Evolutionary conservation across 164 flowering plant genomes (phyloP), one percentile per base, ranked within the genome.

Genomic region (Vitis amurensis): DNA sequence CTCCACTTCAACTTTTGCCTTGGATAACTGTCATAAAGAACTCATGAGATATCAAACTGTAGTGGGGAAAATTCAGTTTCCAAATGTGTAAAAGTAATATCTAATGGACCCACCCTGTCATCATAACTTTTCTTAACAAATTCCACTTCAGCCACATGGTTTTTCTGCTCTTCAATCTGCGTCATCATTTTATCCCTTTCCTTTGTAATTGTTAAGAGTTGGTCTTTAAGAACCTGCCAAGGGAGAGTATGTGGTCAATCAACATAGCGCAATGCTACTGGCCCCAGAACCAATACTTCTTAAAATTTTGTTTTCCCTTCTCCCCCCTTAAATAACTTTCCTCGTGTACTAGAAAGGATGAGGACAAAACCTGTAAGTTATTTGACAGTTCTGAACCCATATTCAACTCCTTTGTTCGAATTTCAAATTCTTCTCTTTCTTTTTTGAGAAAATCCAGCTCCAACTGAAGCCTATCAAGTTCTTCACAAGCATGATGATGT

Each of bases 1-100:
- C 56, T 84, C 85, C n/a, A 76, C 70, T 68, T 85, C 83, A 59
- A 55, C 62, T 65, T 79, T 82, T 62, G 87, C 80, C 68, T 73
- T 72, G 30, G 47, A 52, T 53, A 79, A 59, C 89, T 85, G 83
- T 53, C 11, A 76, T 16, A 70, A 74, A 58, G 29, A n/a, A 19
- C 59, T 55, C 30, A 68, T 47, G 68, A 30, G 44, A 6, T 15
- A 61, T 61, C 56, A 55, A 51, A 64, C 55, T 51, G 29, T 52
- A 16, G 4, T 31, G n/a, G 27, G 27, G 2, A n/a, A 9, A 13
- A 58, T 6, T 6, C 31, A 55, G 30, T 4, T 12, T n/a, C 53
- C 11, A 49, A 66, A 16, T 5, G 50, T 31, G 8, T 29, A 55
- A 55, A 58, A 23, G 10, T 55, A 61, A 37, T 37, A 3, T 37